These are phyloP conservation scores for Penicillium angulare DNA, from an alignment of 495 filamentous ascomycete species.

Conservation along the genomic window DNA sequence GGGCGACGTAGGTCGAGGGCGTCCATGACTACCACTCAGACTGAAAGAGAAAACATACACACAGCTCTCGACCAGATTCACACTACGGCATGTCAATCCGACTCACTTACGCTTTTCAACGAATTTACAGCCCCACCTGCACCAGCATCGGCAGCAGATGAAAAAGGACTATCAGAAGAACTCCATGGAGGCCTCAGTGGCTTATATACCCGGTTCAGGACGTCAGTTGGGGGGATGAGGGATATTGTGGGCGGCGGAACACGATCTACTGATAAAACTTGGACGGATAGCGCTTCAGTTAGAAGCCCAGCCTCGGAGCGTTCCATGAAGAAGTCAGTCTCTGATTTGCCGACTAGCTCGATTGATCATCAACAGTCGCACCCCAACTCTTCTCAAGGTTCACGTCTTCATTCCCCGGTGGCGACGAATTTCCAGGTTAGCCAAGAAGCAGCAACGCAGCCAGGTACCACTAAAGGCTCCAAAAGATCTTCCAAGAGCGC, in stretches of 20 bases:
- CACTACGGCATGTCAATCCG: constrained; percentile 73
- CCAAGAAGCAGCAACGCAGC: constrained; percentile 35
- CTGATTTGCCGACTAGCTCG: constrained; percentile 19
- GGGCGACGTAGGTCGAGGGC: constrained; percentile 57
- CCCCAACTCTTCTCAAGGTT: constrained; percentile 34
- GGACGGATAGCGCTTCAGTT: constrained; percentile 20
- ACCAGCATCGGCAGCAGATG: constrained; percentile 55
- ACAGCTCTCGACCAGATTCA: constrained; percentile 82
- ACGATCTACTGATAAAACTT: constrained; percentile 36
- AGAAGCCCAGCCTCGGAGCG: constrained; percentile 30
- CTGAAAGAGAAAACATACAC: constrained; percentile 69
- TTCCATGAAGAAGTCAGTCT: constrained; percentile 25
- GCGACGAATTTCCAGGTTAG: constrained; percentile 25
- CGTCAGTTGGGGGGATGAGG: constrained; percentile 70
- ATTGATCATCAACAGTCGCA: constrained; percentile 28
- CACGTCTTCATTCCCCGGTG: constrained; percentile 43
- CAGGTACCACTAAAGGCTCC: constrained; percentile 45
- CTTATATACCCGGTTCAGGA: constrained; percentile 77
- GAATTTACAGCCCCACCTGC: constrained; percentile 62
- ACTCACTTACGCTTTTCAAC: constrained; percentile 82
- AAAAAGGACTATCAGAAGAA: constrained; percentile 66
- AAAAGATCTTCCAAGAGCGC: constrained; percentile 55
- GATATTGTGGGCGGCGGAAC: constrained; percentile 49
- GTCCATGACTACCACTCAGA: constrained; percentile 56
- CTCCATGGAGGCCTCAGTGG: constrained; percentile 82